These are phyloP conservation scores for Macrophomina tecta DNA, from an alignment of 2,329 filamentous ascomycete species.

Conservation along the genomic window DNA sequence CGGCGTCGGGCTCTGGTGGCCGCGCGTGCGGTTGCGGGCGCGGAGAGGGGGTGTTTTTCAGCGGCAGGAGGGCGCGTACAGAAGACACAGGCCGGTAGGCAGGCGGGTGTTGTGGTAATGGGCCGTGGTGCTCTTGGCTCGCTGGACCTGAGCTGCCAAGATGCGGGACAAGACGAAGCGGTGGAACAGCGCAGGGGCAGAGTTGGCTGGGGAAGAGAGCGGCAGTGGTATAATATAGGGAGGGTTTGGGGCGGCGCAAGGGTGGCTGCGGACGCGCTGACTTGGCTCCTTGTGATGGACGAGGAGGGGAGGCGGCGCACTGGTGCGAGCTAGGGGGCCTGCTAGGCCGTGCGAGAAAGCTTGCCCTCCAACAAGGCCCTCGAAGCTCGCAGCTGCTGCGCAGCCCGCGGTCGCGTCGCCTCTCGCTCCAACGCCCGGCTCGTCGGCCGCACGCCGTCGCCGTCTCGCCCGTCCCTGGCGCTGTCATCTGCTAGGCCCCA, in stretches of 20 bases:
- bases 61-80: background rate
- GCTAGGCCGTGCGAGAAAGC: conserved; percentile 20
- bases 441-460: background rate
- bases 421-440: background rate
- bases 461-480: background rate
- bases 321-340: background rate
- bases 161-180: conserved; percentile 27
- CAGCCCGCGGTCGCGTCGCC: background rate
- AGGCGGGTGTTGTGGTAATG: background rate
- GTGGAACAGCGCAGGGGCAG: conserved; percentile 27
- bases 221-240: conserved; percentile 18
- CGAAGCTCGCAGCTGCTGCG: background rate
- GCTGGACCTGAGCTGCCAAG: conserved; percentile 22
- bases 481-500: conserved; percentile 12
- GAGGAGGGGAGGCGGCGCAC: conserved; percentile 11
- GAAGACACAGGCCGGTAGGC: background rate
- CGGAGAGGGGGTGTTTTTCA: background rate
- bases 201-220: conserved; percentile 4
- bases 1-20: background rate
- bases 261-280: conserved; percentile 11
- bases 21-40: background rate
- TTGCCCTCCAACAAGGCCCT: conserved; percentile 12
- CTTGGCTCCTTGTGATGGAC: conserved; percentile 14
- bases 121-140: conserved; percentile 22
- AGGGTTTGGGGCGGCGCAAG: conserved; percentile 21